Base-by-base conservation (phyloP, 2,329 filamentous ascomycete species). In the Fusarium austroafricanum region DNA sequence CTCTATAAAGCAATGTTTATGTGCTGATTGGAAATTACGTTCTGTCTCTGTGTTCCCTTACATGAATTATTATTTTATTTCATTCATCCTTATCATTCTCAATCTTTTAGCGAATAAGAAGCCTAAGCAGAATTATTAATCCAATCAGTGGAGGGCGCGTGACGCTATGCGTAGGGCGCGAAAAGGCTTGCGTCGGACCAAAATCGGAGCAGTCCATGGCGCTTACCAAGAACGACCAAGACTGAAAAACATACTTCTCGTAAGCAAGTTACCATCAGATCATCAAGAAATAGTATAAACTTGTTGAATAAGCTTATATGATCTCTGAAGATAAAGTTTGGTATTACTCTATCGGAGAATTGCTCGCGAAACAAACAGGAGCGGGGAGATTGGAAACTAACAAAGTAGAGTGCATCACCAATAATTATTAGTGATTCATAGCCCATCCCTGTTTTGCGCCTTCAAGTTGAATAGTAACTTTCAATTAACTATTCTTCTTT, bases 121-220 rank as follows among this genome's bases (percentile, higher is more conserved):
- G 11, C 11, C 20, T 38, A 39, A 17, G 10, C 40, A 39, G 17
- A 21, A 3, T 18, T 10, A 33, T 35, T 18, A 17, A 28, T 18
- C 20, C 20, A 61, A 58, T 53, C 51, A 45, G 46, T 45, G 21
- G 14, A 18, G 15, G 31, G 38, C 57, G 45, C 28, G 31, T 40
- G 37, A 38, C 31, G 3, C 47, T 37, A 6, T n/a, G 23, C 23
- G 59, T 62, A 62, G 59, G 59, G 59, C 59, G 59, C 33, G 31
- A 26, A 62, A 62, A 35, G 35, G 50, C 35, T 39, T 40, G 12
- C 31, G 10, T 62, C 59, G 59, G 59, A 62, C 37, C 42, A 20
- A 43, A 11, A 62, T 47, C 59, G 59, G 59, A 62, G 57, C 29
- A 38, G 21, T n/a, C 23, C 11, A 55, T 47, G 35, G 21, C 26